Percentiles rank a stretch among this genome's conserved stretches.
Evolutionary conservation across 805 yeast genomes (phyloP).

Genomic region (Candida coleopterorum): DNA sequence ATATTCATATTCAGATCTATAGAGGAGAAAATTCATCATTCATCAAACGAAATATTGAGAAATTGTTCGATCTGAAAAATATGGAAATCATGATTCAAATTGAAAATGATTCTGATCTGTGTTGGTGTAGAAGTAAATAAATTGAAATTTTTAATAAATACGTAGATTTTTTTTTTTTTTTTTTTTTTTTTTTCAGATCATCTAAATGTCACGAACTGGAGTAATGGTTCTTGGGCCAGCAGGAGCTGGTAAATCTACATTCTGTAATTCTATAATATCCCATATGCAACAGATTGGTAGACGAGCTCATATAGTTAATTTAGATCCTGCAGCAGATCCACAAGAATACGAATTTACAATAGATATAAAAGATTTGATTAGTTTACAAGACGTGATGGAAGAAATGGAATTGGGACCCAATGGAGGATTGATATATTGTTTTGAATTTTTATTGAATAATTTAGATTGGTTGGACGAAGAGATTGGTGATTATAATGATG

Average conservation of each 20-base stretch:
- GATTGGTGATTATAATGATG: constrained; percentile 93
- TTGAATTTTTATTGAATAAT: constrained; percentile 83
- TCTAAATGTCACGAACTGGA: constrained; percentile 85
- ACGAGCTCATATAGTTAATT: constrained; percentile 87
- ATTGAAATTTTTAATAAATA: not conserved
- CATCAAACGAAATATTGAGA: constrained; percentile 57
- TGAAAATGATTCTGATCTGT: constrained; percentile 56
- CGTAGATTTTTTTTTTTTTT: no score
- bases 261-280: constrained; percentile 80
- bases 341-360: constrained; percentile 86
- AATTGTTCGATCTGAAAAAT: constrained; percentile 44
- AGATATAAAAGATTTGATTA: constrained; percentile 86
- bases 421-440: constrained; percentile 90
- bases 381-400: constrained; percentile 92
- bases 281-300: constrained; percentile 90
- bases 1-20: constrained; percentile 72
- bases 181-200: not conserved
- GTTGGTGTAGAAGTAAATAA: constrained; percentile 55
- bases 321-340: constrained; percentile 97
- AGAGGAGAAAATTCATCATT: constrained; percentile 60
- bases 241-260: constrained; percentile 92
- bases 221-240: constrained; percentile 95
- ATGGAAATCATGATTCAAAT: constrained; percentile 63
- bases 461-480: constrained; percentile 97
- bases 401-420: constrained; percentile 92